Evolutionary conservation across 148 eudicot genomes (phyloP).

Genomic region (Amaranthus cruentus): DNA sequence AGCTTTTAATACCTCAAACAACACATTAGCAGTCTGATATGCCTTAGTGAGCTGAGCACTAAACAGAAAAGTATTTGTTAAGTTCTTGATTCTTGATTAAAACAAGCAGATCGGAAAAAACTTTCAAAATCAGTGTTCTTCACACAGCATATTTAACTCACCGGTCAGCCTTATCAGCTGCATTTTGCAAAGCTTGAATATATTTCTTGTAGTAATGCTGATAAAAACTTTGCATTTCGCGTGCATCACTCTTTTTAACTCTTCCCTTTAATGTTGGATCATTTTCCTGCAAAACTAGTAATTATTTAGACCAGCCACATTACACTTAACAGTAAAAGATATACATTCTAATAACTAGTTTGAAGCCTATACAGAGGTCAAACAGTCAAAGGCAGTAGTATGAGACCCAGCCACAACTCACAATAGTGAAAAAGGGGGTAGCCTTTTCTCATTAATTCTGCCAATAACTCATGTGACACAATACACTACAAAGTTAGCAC

Average conservation of each 20-base stretch:
- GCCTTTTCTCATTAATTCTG: background rate
- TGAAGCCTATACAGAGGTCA: background rate
- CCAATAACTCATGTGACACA: background rate
- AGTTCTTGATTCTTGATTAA: background rate
- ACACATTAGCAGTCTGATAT: constrained; percentile 98
- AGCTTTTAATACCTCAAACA: constrained; percentile 96
- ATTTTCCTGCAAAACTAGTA: constrained; percentile 57
- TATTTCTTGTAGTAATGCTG: constrained; percentile 96
- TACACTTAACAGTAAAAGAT: background rate
- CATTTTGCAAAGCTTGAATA: constrained; percentile 96
- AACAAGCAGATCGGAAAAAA: constrained; percentile 6
- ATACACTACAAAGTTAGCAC: background rate
- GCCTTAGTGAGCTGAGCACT: constrained; percentile 99
- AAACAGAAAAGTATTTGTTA: constrained; percentile 23
- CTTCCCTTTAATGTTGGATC: constrained; percentile 94
- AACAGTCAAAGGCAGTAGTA: background rate
- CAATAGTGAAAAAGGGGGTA: background rate
- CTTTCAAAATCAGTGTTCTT: background rate
- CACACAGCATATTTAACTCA: constrained; percentile 30
- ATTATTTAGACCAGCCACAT: background rate
- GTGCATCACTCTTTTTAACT: constrained; percentile 95
- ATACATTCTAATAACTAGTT: background rate
- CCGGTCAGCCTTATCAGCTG: constrained; percentile 99
- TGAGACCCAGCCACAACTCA: background rate
- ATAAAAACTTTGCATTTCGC: constrained; percentile 99